These are phyloP conservation scores for Pythium aquatile DNA, from an alignment of 352 stramenopile species.

Conservation along the genomic window DNA sequence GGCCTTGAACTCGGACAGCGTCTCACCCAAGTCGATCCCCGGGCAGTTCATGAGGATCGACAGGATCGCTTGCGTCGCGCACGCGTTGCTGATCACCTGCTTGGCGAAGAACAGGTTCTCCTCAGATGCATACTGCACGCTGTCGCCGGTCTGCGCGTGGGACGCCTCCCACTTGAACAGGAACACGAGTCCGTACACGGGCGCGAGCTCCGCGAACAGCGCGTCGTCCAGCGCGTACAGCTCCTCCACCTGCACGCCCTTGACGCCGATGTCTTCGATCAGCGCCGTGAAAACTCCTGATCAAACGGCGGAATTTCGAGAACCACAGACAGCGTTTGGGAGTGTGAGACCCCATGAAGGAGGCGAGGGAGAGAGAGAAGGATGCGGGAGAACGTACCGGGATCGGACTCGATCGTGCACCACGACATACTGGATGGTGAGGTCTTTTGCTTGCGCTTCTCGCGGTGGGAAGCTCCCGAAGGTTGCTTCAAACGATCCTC, in stretches of 20 bases:
- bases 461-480: not conserved
- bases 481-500: not conserved
- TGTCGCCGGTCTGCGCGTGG: constrained; percentile 38
- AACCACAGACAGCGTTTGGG: not conserved
- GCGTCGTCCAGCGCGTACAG: constrained; percentile 92
- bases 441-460: not conserved
- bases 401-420: constrained; percentile 81
- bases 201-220: constrained; percentile 62
- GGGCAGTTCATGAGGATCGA: constrained; percentile 93
- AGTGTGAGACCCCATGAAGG: too few species aligned
- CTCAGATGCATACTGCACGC: constrained; percentile 26
- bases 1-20: constrained; percentile 71
- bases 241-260: constrained; percentile 92
- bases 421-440: constrained; percentile 45
- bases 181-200: constrained; percentile 94
- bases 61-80: constrained; percentile 96
- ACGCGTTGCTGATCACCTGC: constrained; percentile 96
- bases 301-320: not conserved
- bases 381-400: constrained; percentile 31
- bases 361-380: too few species aligned
- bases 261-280: constrained; percentile 93
- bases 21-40: constrained; percentile 63
- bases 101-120: constrained; percentile 95
- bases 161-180: constrained; percentile 93
- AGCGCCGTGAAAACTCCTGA: constrained; percentile 88